phyloP scores from a whole-genome alignment of 1,284 basidiomycete genomes.

The Sanghuangporus weigelae region DNA sequence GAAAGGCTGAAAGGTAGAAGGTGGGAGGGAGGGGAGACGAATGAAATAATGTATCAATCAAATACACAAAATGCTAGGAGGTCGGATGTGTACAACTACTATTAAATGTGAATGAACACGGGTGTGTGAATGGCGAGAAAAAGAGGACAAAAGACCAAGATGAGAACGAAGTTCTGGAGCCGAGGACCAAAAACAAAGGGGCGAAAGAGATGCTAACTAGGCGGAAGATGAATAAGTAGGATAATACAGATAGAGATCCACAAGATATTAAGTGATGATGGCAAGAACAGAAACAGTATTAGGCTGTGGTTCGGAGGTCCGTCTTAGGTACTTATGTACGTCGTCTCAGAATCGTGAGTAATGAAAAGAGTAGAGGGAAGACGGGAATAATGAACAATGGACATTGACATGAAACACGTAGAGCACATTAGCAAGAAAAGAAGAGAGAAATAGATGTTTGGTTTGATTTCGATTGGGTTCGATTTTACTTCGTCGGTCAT shows the following conservation, averaged over 20 bases:
- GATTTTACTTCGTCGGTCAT: background rate
- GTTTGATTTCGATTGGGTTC: background rate
- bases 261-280: background rate
- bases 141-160: background rate
- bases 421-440: background rate
- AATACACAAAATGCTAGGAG: slow-evolving; percentile 10
- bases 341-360: background rate
- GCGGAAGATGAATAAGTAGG: background rate
- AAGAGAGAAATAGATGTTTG: background rate
- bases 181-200: background rate
- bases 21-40: background rate
- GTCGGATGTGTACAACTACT: background rate
- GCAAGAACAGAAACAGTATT: background rate
- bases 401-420: background rate
- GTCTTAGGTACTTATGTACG: background rate
- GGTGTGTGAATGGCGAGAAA: background rate
- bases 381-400: background rate
- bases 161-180: background rate
- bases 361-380: background rate
- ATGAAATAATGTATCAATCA: slow-evolving; percentile 13
- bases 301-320: background rate
- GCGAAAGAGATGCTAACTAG: background rate
- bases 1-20: background rate
- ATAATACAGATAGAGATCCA: background rate
- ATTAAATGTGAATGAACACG: background rate